Conservation (phyloP, 2,329 filamentous ascomycete species). For the Verticillium alfalfae region DNA sequence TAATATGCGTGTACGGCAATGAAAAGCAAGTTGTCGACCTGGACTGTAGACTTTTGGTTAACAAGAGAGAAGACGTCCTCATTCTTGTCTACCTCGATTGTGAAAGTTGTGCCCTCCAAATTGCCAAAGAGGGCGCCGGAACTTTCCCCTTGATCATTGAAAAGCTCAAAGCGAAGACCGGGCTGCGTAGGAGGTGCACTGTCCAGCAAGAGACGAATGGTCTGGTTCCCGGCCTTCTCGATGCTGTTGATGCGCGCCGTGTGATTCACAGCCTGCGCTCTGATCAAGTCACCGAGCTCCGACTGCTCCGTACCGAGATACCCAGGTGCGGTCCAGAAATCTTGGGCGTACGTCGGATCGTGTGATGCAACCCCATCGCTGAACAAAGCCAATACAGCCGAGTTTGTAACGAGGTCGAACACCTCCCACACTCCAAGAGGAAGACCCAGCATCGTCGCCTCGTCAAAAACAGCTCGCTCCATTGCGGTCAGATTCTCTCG, state of each 20-base stretch:
- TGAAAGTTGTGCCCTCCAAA: neutral
- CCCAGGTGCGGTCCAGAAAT: slow-evolving; percentile 12
- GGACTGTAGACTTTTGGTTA: neutral
- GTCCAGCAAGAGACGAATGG: neutral
- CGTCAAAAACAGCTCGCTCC: slow-evolving; percentile 2
- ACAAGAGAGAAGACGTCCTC: neutral
- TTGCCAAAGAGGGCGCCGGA: neutral
- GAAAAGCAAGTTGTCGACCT: neutral
- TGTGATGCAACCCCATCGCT: neutral
- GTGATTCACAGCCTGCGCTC: slow-evolving; percentile 1
- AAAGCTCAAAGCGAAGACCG: neutral
- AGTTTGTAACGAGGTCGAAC: neutral
- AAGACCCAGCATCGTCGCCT: slow-evolving; percentile 6
- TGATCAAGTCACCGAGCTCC: slow-evolving; percentile 6
- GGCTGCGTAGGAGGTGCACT: neutral
- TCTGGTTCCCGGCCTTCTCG: neutral
- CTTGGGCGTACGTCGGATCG: slow-evolving; percentile 11
- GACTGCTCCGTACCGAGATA: slow-evolving; percentile 10
- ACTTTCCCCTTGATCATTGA: no score
- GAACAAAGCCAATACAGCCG: neutral
- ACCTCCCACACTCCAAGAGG: slow-evolving; percentile 6
- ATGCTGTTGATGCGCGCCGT: neutral
- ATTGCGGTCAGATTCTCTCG: neutral
- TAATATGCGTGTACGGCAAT: slow-evolving; percentile 3
- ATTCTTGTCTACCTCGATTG: neutral